A percentile compares a stretch with the other conserved stretches of the same genome.
phyloP scores from a whole-genome alignment of 495 filamentous ascomycete genomes.

The Talaromyces liani region DNA sequence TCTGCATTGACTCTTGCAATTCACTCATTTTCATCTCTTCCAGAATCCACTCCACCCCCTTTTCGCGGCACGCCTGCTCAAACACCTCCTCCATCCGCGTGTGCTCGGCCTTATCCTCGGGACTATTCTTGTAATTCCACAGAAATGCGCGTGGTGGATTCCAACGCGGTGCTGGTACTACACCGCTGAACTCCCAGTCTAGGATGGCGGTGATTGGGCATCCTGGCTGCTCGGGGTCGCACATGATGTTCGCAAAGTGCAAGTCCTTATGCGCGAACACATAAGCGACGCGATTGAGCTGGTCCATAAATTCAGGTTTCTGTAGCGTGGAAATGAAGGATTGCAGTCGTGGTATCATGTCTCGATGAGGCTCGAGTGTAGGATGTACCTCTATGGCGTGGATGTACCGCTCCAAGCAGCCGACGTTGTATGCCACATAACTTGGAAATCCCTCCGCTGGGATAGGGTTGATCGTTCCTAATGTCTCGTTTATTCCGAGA shows the following conservation, averaged over 20 bases:
- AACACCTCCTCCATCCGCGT: constrained; percentile 17
- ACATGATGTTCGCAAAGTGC: constrained; percentile 31
- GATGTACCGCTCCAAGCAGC: constrained; percentile 13
- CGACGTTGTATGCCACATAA: constrained; percentile 18
- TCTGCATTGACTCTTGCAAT: constrained; percentile 7
- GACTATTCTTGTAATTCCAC: constrained; percentile 18
- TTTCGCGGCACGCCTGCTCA: constrained; percentile 10
- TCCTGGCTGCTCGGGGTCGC: constrained; percentile 12
- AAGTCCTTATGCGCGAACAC: constrained; percentile 30
- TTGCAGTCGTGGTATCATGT: constrained; percentile 17
- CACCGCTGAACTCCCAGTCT: constrained; percentile 31
- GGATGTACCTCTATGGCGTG: constrained; percentile 17
- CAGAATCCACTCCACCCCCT: constrained; percentile 3
- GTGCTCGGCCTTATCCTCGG: constrained; percentile 16
- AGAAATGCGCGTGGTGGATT: constrained; percentile 23
- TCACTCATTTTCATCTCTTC: not conserved
- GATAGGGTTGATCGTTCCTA: constrained; percentile 16
- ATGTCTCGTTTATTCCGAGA: constrained; percentile 14
- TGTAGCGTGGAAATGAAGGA: constrained; percentile 11
- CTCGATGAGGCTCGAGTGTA: constrained; percentile 14
- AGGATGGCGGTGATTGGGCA: constrained; percentile 25
- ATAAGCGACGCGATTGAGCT: constrained; percentile 18
- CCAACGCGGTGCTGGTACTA: constrained; percentile 24
- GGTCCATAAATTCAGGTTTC: not conserved
- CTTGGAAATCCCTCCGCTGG: not conserved